Conservation (phyloP, 2,329 filamentous ascomycete genomes). For the Talaromyces pinophilus region DNA sequence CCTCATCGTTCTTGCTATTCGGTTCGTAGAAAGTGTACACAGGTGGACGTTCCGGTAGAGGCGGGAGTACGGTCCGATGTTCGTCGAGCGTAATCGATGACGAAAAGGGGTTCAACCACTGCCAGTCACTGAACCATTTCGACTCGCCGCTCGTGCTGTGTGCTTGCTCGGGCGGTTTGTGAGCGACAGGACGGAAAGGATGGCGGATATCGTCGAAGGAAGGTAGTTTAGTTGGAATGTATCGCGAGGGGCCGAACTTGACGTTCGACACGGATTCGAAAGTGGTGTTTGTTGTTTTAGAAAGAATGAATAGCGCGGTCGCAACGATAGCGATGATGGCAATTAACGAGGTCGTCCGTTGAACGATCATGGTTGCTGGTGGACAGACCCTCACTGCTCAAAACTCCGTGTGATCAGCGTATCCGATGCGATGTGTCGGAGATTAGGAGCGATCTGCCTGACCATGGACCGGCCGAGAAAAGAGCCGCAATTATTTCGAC, state of each 20-base stretch:
- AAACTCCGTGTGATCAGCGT: conserved; percentile 1
- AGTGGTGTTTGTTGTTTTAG: conserved; percentile 39
- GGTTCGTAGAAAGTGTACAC: conserved; percentile 93
- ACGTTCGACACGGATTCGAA: conserved; percentile 29
- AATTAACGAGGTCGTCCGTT: conserved; percentile 45
- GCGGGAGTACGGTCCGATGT: conserved; percentile 78
- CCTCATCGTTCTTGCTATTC: conserved; percentile 62
- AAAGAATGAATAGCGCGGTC: conserved; percentile 47
- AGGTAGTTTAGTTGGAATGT: conserved; percentile 44
- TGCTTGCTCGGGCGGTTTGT: conserved; percentile 71
- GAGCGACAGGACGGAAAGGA: conserved; percentile 68
- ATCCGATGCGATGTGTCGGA: conserved; percentile 5
- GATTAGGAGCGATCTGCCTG: conserved; percentile 9
- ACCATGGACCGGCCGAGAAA: background rate
- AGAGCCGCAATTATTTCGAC: background rate
- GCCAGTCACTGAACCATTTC: conserved; percentile 85
- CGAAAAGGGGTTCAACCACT: conserved; percentile 88
- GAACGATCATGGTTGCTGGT: conserved; percentile 38
- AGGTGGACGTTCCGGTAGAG: conserved; percentile 66
- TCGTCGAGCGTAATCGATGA: conserved; percentile 77
- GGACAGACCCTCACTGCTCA: background rate
- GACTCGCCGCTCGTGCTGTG: conserved; percentile 78
- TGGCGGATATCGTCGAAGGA: conserved; percentile 55
- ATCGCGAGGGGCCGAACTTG: conserved; percentile 31
- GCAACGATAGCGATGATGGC: conserved; percentile 47